Evolutionary conservation across 1,139 yeast species (phyloP).

Genomic region (Taphrina betulina): DNA sequence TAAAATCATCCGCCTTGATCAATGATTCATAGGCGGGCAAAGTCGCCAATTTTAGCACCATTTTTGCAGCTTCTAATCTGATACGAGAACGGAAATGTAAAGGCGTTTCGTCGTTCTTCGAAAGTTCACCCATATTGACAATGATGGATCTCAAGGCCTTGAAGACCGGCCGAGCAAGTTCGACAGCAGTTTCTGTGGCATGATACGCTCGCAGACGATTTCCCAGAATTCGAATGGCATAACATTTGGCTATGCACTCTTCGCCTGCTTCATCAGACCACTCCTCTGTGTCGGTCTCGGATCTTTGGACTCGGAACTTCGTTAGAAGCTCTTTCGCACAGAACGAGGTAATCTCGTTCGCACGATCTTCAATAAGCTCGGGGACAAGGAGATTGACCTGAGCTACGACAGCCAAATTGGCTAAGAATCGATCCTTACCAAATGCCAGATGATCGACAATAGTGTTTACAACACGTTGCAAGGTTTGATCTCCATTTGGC

Average conservation of each 20-base stretch:
- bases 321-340: constrained; percentile 64
- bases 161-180: constrained; percentile 61
- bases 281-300: constrained; percentile 40
- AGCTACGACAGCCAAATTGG: constrained; percentile 61
- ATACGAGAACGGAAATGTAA: constrained; percentile 57
- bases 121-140: constrained; percentile 78
- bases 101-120: constrained; percentile 63
- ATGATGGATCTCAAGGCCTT: constrained; percentile 66
- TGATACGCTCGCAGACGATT: constrained; percentile 60
- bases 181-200: constrained; percentile 44
- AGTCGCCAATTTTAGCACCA: constrained; percentile 64
- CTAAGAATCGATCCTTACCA: constrained; percentile 47
- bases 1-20: constrained; percentile 55
- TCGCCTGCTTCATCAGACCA: constrained; percentile 55
- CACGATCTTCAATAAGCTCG: constrained; percentile 53
- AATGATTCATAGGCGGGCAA: constrained; percentile 54
- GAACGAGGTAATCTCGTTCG: constrained; percentile 59
- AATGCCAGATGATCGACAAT: constrained; percentile 41
- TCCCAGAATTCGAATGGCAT: constrained; percentile 59
- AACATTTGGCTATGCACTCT: constrained; percentile 46
- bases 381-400: constrained; percentile 61
- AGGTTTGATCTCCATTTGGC: constrained; percentile 47
- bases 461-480: constrained; percentile 47
- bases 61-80: constrained; percentile 67
- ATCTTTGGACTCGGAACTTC: constrained; percentile 45